Percentiles rank a stretch among this genome's conserved stretches.
Evolutionary conservation across 345 rosid genomes (phyloP).

Genomic region (Dimocarpus longan): DNA sequence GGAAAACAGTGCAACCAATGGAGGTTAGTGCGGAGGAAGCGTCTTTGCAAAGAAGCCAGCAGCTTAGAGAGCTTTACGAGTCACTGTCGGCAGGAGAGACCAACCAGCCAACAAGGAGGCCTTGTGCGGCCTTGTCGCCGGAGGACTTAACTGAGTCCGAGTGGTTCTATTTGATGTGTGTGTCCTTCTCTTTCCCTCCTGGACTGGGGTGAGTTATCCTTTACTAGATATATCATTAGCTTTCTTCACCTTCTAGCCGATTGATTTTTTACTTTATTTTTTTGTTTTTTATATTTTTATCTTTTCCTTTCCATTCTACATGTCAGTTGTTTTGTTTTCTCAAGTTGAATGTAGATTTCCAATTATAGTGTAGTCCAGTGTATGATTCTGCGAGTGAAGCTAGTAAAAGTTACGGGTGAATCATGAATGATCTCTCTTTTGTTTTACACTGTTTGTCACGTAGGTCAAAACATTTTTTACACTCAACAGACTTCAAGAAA

Average conservation of each 20-base stretch:
- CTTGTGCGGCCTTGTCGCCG: constrained; percentile 83
- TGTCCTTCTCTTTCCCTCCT: constrained; percentile 87
- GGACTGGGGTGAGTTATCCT: constrained; percentile 68
- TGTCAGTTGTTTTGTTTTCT: constrained; percentile 16
- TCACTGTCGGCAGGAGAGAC: constrained; percentile 79
- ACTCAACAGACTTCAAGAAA: neutral
- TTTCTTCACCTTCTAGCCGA: constrained; percentile 8
- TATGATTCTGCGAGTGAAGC: constrained; percentile 24
- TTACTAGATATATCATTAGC: neutral
- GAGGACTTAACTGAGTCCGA: constrained; percentile 97
- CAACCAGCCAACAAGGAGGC: constrained; percentile 68
- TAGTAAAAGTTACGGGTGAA: constrained; percentile 11
- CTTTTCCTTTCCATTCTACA: neutral
- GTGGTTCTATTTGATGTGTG: constrained; percentile 97
- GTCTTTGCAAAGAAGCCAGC: constrained; percentile 90
- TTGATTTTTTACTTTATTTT: neutral
- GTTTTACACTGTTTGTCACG: constrained; percentile 35
- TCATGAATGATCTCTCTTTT: constrained; percentile 17
- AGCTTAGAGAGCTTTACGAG: constrained; percentile 88
- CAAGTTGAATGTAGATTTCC: constrained; percentile 20
- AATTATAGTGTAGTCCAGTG: constrained; percentile 22
- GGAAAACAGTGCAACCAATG: constrained; percentile 93
- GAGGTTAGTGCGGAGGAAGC: constrained; percentile 93
- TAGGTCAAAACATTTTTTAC: constrained; percentile 8
- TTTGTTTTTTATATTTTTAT: neutral